phyloP scores from a whole-genome alignment of 176 grass and related monocot genomes.

The Neostapfia colusana region DNA sequence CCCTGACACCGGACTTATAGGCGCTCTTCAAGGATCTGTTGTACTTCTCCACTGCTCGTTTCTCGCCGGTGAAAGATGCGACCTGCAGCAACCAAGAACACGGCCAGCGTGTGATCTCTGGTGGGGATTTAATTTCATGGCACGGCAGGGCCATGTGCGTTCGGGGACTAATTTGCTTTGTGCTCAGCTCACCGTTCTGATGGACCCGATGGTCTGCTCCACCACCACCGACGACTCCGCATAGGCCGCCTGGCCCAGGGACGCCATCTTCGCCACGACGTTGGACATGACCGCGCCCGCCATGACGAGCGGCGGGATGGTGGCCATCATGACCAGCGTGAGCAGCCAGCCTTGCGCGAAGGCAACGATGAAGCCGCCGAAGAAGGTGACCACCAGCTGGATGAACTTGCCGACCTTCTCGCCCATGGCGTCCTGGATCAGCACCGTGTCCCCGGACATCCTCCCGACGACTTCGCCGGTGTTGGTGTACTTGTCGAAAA shows the following conservation, averaged over 20 bases:
- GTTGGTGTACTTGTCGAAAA: conserved; percentile 92
- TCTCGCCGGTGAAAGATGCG: conserved; percentile 97
- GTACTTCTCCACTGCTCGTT: conserved; percentile 81
- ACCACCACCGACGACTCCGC: conserved; percentile 75
- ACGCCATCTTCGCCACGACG: conserved; percentile 85
- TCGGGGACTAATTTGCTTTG: background rate
- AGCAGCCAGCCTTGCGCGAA: conserved; percentile 93
- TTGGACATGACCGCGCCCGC: conserved; percentile 87
- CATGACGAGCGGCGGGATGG: conserved; percentile 81
- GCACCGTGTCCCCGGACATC: conserved; percentile 96
- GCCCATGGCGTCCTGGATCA: conserved; percentile 99
- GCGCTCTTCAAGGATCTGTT: conserved; percentile 67
- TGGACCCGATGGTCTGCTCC: conserved; percentile 89
- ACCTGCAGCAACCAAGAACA: conserved; percentile 46
- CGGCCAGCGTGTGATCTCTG: background rate
- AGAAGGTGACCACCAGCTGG: conserved; percentile 79
- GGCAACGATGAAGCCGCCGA: conserved; percentile 86
- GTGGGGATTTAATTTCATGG: background rate
- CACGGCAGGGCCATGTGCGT: background rate
- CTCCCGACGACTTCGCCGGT: conserved; percentile 92
- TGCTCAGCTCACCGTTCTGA: conserved; percentile 70
- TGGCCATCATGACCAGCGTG: conserved; percentile 81
- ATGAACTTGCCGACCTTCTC: conserved; percentile 99
- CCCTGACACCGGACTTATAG: conserved; percentile 77
- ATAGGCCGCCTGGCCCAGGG: conserved; percentile 88